phyloP scores from a whole-genome alignment of 257 asterid genomes.

The Anisodus tanguticus region DNA sequence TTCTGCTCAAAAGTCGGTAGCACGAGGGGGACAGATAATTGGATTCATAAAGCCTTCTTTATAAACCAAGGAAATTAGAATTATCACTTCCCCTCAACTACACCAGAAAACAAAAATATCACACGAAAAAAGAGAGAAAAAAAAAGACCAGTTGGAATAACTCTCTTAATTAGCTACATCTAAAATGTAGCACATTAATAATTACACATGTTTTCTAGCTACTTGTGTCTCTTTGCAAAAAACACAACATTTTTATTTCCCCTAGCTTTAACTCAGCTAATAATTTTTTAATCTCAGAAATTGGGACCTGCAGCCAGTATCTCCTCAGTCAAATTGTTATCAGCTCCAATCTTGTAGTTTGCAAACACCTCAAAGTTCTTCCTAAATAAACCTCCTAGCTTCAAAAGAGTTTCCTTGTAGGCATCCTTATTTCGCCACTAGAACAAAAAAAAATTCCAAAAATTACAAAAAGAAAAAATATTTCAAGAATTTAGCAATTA shows the following conservation, averaged over 20 bases:
- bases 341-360: slow-evolving; percentile 70
- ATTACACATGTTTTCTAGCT: background rate
- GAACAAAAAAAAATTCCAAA: slow-evolving; percentile 16
- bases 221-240: background rate
- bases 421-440: slow-evolving; percentile 79
- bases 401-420: slow-evolving; percentile 64
- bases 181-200: background rate
- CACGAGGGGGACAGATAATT: background rate
- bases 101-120: too few species aligned
- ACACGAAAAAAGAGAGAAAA: background rate
- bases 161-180: background rate
- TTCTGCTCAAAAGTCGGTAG: too few species aligned
- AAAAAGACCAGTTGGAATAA: background rate
- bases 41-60: background rate
- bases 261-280: background rate
- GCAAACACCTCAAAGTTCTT: slow-evolving; percentile 76
- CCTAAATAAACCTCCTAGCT: slow-evolving; percentile 78
- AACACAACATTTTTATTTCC: background rate
- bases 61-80: background rate
- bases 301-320: slow-evolving; percentile 85
- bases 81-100: background rate
- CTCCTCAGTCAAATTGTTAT: slow-evolving; percentile 62
- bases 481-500: background rate
- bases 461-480: background rate
- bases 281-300: slow-evolving; percentile 39